phyloP scores from a whole-genome alignment of 208 protist genomes.

The Strigomonas oncopelti region DNA sequence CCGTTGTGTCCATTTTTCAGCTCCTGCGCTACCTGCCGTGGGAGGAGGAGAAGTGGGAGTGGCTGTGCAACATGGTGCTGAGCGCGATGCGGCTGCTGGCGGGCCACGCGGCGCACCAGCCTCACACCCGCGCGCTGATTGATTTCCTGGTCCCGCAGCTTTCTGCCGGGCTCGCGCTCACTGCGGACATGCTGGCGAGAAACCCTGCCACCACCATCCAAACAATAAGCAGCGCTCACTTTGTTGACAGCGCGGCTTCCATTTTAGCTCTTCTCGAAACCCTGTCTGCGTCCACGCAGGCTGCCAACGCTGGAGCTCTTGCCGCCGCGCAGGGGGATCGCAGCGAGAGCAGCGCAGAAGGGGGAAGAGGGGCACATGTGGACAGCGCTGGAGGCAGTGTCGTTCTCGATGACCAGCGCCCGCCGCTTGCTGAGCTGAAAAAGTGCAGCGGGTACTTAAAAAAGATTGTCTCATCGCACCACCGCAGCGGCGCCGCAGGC shows the following conservation, averaged over 20 bases:
- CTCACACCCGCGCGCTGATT: neutral
- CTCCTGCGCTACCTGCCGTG: constrained; percentile 4
- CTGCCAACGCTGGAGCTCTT: neutral
- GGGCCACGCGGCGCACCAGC: neutral
- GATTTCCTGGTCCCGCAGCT: constrained; percentile 7
- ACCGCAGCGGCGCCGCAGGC: neutral
- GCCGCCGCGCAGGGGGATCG: neutral
- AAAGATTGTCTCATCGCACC: neutral
- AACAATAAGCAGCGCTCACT: neutral
- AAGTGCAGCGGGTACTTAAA: neutral
- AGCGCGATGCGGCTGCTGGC: constrained; percentile 5
- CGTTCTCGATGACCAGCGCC: neutral
- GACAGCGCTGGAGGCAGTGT: neutral
- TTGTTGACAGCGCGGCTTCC: neutral
- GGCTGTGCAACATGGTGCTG: constrained; percentile 10
- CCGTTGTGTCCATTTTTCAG: constrained; percentile 1
- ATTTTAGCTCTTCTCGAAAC: neutral
- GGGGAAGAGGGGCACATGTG: neutral
- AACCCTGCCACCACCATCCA: neutral
- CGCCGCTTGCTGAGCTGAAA: neutral
- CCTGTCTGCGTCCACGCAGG: neutral
- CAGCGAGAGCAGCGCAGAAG: neutral
- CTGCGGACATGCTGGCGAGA: neutral
- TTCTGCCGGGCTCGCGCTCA: neutral
- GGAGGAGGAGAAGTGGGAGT: constrained; percentile 7